Evolutionary conservation across 345 rosid genomes (phyloP), one percentile per base, ranked within the genome.

Genomic region (Cochlearia excelsa): DNA sequence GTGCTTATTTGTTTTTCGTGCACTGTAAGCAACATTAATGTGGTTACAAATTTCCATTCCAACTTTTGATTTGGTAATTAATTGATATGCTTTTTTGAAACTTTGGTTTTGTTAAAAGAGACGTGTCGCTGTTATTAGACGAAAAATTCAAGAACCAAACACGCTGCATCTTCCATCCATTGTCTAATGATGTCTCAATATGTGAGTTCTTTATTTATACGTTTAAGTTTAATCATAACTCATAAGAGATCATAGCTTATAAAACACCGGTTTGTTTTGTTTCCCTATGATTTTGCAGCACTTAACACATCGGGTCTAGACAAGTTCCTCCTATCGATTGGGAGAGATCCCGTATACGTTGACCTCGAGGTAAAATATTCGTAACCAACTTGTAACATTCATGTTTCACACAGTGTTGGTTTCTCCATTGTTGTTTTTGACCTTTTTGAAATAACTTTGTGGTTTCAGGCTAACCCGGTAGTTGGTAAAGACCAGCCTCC

Each of bases 401-500:
- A 42, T 63, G 31, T 50, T 51, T 28, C 42, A 40, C 27, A 39
- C 23, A 16, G 23, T 0, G 40, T 41, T 69, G 11, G 30, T 10
- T 70, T 8, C 26, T 38, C 45, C 27, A 9, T 3, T 6, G 34
- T 26, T 60, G 54, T 48, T 33, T 7, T 42, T 42, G 27, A n/a
- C 70, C 11, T 31, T 54, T n/a, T n/a, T n/a, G n/a, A n/a, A n/a
- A n/a, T n/a, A n/a, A n/a, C n/a, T n/a, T n/a, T n/a, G n/a, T 51
- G 78, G 34, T 55, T 50, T 66, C 66, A 88, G 96, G 93, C 81
- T 59, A 86, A 75, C 65, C 98, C 89, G 6, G 38, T 73, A 23
- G 91, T 88, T 26, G 96, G 98, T 57, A 92, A 88, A 77, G 96
- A 92, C 72, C 93, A 84, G 65, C 91, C 96, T 64, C 95, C 98